phyloP scores from a whole-genome alignment of 1,139 yeast species.

The Candida buenavistaensis region DNA sequence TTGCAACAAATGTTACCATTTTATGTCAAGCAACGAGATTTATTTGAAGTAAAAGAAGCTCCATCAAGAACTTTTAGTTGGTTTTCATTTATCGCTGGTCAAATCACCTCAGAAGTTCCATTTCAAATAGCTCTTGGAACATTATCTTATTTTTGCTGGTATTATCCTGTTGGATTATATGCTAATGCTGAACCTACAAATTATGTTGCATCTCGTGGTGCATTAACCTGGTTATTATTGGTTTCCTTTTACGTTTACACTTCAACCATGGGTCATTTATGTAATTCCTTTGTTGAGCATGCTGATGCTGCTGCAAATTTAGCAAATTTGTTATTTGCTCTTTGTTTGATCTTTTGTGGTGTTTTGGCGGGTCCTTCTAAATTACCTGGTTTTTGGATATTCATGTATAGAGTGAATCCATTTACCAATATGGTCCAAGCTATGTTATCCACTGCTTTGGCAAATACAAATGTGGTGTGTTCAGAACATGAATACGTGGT shows the following conservation, averaged over 20 bases:
- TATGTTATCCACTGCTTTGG: constrained; percentile 25
- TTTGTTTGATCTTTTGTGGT: constrained; percentile 37
- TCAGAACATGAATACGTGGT: constrained; percentile 23
- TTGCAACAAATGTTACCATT: constrained; percentile 49
- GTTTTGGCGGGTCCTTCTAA: constrained; percentile 25
- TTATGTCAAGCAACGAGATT: constrained; percentile 30
- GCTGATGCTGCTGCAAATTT: constrained; percentile 40
- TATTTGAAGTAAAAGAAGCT: constrained; percentile 35
- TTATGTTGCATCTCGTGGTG: constrained; percentile 35
- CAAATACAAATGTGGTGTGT: constrained; percentile 26
- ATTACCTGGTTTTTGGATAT: constrained; percentile 43
- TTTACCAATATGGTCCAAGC: constrained; percentile 55
- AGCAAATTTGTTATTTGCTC: constrained; percentile 25
- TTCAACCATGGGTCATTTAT: constrained; percentile 37
- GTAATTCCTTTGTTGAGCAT: constrained; percentile 35
- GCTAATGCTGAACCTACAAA: constrained; percentile 45
- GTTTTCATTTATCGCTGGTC: constrained; percentile 49
- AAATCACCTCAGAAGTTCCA: constrained; percentile 71
- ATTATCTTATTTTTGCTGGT: constrained; percentile 67
- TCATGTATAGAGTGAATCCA: constrained; percentile 66
- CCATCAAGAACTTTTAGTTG: constrained; percentile 31
- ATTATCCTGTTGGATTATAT: constrained; percentile 76
- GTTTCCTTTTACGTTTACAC: constrained; percentile 33
- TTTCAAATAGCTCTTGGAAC: constrained; percentile 70
- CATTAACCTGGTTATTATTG: constrained; percentile 43